Conservation (phyloP, 192 early-diverging fungal genomes). For the Gamsiella multidivaricata region DNA sequence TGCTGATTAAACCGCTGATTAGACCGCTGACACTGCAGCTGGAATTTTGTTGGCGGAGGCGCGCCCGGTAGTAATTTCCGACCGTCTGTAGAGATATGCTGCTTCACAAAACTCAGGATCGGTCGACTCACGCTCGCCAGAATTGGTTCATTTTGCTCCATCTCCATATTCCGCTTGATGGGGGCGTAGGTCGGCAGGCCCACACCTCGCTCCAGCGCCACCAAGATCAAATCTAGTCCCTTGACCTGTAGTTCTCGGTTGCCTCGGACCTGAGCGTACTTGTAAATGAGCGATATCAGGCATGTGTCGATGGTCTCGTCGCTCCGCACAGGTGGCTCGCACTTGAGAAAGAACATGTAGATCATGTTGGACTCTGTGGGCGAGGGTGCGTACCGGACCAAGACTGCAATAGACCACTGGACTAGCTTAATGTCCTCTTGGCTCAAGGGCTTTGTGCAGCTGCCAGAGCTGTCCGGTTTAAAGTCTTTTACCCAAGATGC, state of each 20-base stretch:
- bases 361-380: slow-evolving; percentile 22
- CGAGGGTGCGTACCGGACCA: slow-evolving; percentile 44
- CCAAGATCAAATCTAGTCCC: slow-evolving; percentile 35
- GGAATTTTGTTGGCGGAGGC: background rate
- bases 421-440: slow-evolving; percentile 9
- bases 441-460: background rate
- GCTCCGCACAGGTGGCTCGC: slow-evolving; percentile 14
- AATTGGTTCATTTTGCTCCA: background rate
- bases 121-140: slow-evolving; percentile 20
- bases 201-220: slow-evolving; percentile 32
- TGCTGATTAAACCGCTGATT: slow-evolving; percentile 1
- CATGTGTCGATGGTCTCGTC: slow-evolving; percentile 37
- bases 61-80: background rate
- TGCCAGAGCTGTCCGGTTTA: background rate
- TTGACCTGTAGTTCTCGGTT: background rate
- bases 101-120: slow-evolving; percentile 7
- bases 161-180: background rate
- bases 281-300: slow-evolving; percentile 41
- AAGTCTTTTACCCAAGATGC: no score
- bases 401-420: slow-evolving; percentile 8
- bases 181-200: slow-evolving; percentile 22
- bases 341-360: slow-evolving; percentile 40
- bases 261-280: slow-evolving; percentile 16
- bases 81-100: slow-evolving; percentile 27
- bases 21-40: background rate